A percentile compares a stretch with the other conserved stretches of the same genome.
phyloP scores from a whole-genome alignment of 305 asterid species.

The Lippia alba region DNA sequence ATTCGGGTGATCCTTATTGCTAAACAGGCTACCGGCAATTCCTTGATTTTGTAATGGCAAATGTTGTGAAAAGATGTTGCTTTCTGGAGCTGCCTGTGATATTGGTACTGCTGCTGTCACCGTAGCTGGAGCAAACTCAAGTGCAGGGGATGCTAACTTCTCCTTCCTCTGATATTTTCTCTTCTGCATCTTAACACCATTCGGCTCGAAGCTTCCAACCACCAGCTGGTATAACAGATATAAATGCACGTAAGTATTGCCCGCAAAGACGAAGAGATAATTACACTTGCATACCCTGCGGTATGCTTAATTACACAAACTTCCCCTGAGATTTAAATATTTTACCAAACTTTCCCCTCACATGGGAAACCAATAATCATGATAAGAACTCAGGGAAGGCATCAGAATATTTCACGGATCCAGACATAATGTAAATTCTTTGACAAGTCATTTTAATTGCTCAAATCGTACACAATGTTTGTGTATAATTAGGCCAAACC shows the following conservation, averaged over 20 bases:
- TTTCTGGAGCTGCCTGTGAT: conserved; percentile 63
- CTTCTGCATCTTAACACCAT: conserved; percentile 51
- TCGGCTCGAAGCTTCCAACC: conserved; percentile 79
- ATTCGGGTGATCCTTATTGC: conserved; percentile 53
- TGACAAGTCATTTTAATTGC: too few relatives aligned
- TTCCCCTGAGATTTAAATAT: too few relatives aligned
- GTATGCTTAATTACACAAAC: too few relatives aligned
- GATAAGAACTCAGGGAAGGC: too few relatives aligned
- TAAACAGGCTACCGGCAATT: conserved; percentile 47
- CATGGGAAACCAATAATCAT: too few relatives aligned
- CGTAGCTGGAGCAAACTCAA: conserved; percentile 48
- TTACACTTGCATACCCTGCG: too few relatives aligned
- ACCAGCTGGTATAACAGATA: conserved; percentile 57
- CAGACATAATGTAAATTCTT: too few relatives aligned
- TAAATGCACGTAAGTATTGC: neutral
- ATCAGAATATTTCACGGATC: too few relatives aligned
- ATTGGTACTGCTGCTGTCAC: conserved; percentile 62
- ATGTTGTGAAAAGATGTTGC: conserved; percentile 43
- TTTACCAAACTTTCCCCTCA: too few relatives aligned
- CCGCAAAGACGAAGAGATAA: too few relatives aligned
- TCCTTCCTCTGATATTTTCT: conserved; percentile 46
- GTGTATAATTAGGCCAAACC: too few relatives aligned
- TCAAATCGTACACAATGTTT: too few relatives aligned
- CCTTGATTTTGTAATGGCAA: conserved; percentile 48
- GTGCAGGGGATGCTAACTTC: conserved; percentile 39